Conservation (phyloP, 106 monocot genomes). For the Cymbidium sinense region DNA sequence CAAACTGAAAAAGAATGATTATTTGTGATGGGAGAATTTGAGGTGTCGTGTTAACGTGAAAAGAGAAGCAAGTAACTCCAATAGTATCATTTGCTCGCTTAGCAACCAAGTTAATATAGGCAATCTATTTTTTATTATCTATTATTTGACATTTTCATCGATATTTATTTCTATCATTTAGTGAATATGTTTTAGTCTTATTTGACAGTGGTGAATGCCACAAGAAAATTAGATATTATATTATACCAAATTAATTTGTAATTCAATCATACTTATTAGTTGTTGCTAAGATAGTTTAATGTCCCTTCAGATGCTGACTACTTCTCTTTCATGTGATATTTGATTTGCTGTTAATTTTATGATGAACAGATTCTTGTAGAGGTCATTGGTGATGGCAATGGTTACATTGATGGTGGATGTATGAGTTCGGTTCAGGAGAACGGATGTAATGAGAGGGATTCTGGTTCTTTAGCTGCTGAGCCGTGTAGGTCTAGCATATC, state of each 20-base stretch:
- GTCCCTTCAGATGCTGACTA: neutral
- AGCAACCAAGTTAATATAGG: neutral
- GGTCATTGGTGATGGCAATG: slow-evolving; percentile 49
- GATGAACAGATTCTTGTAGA: slow-evolving; percentile 84
- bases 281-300: neutral
- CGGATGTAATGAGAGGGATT: slow-evolving; percentile 59
- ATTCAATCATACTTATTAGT: neutral
- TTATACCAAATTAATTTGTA: neutral
- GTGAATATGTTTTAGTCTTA: neutral
- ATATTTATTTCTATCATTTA: neutral
- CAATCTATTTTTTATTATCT: neutral
- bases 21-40: no score
- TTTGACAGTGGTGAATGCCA: neutral
- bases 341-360: neutral
- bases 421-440: slow-evolving; percentile 68
- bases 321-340: neutral
- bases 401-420: slow-evolving; percentile 36
- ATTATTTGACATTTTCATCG: neutral
- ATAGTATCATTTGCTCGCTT: neutral
- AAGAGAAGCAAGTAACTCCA: neutral
- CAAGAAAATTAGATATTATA: neutral
- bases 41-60: no score
- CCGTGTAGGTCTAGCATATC: slow-evolving; percentile 40
- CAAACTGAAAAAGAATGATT: no score
- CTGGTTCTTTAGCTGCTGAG: slow-evolving; percentile 44